These are phyloP conservation scores for Pichia sp. DNA, from an alignment of 1,139 yeast species.

Conservation along the genomic window DNA sequence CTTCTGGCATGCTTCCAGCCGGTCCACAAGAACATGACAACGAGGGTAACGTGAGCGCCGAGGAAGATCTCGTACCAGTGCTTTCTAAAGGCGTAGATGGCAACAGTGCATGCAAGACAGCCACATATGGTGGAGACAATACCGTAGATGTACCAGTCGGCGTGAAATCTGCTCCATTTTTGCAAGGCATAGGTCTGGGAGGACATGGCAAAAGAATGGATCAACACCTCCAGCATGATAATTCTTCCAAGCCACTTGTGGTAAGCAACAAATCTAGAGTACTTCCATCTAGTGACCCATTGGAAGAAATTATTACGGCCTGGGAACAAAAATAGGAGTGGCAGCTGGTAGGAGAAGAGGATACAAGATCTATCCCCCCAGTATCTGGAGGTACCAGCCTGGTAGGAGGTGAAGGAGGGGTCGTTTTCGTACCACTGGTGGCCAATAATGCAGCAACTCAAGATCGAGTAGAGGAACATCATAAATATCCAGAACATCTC, in stretches of 20 bases:
- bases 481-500: conserved; percentile 50
- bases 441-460: conserved; percentile 29
- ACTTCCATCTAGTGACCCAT: conserved; percentile 63
- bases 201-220: conserved; percentile 53
- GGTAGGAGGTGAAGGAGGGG: conserved; percentile 37
- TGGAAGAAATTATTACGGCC: conserved; percentile 68
- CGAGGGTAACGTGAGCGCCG: conserved; percentile 54
- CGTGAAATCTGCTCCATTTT: conserved; percentile 38
- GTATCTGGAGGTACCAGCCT: conserved; percentile 48
- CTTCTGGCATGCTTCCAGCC: conserved; percentile 55
- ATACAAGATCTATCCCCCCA: conserved; percentile 63
- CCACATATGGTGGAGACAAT: conserved; percentile 43
- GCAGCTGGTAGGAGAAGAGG: conserved; percentile 49
- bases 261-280: conserved; percentile 54
- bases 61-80: conserved; percentile 62
- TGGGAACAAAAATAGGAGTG: conserved; percentile 54
- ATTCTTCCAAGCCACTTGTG: conserved; percentile 66
- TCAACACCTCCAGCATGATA: conserved; percentile 36
- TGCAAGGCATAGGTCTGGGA: conserved; percentile 39
- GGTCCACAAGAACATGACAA: conserved; percentile 51
- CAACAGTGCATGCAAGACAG: conserved; percentile 43
- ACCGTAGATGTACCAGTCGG: conserved; percentile 53
- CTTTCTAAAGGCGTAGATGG: conserved; percentile 51
- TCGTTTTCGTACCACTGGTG: conserved; percentile 42
- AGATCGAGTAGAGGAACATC: conserved; percentile 43